These are phyloP conservation scores for Kingdonia uniflora DNA, from an alignment of 164 flowering plant genomes.

Conservation along the genomic window DNA sequence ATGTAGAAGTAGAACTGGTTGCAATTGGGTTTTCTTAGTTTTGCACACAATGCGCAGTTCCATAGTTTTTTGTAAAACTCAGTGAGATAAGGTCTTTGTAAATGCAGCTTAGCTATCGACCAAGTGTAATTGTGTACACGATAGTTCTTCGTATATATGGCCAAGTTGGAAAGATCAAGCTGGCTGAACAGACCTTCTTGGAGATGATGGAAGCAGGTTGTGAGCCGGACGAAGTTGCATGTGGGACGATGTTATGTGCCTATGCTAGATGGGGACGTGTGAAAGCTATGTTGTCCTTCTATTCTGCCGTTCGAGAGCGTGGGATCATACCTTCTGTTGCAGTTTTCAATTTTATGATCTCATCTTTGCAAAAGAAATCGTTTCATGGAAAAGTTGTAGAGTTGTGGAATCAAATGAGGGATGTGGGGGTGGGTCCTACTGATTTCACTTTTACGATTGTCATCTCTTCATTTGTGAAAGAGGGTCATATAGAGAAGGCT, in stretches of 20 bases:
- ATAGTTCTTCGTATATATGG: constrained; percentile 75
- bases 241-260: constrained; percentile 92
- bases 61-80: too few species aligned
- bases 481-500: constrained; percentile 51
- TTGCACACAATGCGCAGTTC: too few species aligned
- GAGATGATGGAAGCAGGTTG: constrained; percentile 97
- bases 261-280: constrained; percentile 97
- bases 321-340: constrained; percentile 46
- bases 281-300: constrained; percentile 77
- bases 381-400: constrained; percentile 51
- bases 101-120: constrained; percentile 41
- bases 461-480: constrained; percentile 59
- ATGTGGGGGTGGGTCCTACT: constrained; percentile 45
- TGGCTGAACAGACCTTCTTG: constrained; percentile 83
- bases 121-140: constrained; percentile 77
- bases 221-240: constrained; percentile 96
- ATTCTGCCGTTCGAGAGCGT: constrained; percentile 63
- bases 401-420: constrained; percentile 59
- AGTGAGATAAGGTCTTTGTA: neutral
- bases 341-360: constrained; percentile 89
- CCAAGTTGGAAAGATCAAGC: constrained; percentile 80
- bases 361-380: constrained; percentile 84
- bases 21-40: too few species aligned
- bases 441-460: constrained; percentile 71
- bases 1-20: too few species aligned